Evolutionary conservation across 1,284 basidiomycete species (phyloP).

Genomic region (Leccinum angustisporum): DNA sequence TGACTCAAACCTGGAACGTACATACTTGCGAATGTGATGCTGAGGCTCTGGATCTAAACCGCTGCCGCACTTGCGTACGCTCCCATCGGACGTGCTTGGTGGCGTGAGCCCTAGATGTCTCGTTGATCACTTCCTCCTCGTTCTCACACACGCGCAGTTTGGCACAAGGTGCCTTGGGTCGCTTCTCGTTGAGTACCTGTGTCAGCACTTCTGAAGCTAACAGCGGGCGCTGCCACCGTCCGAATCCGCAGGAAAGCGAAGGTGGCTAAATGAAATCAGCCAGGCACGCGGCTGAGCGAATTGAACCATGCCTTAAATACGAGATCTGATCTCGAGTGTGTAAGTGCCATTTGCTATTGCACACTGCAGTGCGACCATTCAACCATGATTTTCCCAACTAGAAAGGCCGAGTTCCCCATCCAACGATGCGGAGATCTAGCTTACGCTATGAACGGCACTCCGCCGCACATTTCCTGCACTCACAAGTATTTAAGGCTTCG

Average conservation of each 20-base stretch:
- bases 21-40: conserved; percentile 4
- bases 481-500: conserved; percentile 29
- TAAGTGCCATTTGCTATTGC: conserved; percentile 33
- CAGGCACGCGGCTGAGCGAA: conserved; percentile 32
- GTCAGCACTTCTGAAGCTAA: conserved; percentile 16
- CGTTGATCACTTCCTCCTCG: conserved; percentile 19
- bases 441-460: conserved; percentile 38
- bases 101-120: conserved; percentile 24
- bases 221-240: conserved; percentile 21
- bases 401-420: conserved; percentile 36
- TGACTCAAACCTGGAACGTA: conserved; percentile 6
- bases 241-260: conserved; percentile 30
- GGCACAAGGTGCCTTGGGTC: conserved; percentile 12
- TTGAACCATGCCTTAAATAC: conserved; percentile 35
- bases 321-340: conserved; percentile 37
- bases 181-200: conserved; percentile 30
- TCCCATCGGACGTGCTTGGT: conserved; percentile 26
- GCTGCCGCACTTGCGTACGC: conserved; percentile 6
- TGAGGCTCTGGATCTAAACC: conserved; percentile 28
- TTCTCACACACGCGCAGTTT: conserved; percentile 24
- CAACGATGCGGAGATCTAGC: conserved; percentile 35
- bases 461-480: conserved; percentile 26
- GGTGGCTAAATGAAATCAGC: conserved; percentile 40
- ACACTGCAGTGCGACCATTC: conserved; percentile 32
- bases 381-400: conserved; percentile 40